These are phyloP conservation scores for Diplocarpon rosae DNA, from an alignment of 2,329 filamentous ascomycete species.

Conservation along the genomic window DNA sequence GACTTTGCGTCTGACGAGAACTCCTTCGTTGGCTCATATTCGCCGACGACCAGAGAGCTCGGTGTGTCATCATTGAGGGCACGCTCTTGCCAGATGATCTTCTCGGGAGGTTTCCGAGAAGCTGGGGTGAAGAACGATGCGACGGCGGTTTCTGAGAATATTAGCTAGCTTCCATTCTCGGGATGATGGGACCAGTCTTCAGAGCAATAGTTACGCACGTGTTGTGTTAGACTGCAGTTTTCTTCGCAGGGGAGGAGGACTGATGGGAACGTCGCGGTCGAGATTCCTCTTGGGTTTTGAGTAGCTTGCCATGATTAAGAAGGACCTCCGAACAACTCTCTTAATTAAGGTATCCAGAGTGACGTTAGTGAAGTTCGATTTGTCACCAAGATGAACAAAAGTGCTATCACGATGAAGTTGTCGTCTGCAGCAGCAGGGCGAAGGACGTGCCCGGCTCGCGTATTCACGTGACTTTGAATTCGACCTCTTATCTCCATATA, in stretches of 20 bases:
- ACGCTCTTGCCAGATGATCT: slow-evolving; percentile 60
- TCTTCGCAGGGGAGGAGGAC: slow-evolving; percentile 26
- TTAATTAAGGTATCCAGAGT: not conserved
- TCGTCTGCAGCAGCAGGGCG: too few species aligned
- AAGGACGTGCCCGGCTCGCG: too few species aligned
- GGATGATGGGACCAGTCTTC: not conserved
- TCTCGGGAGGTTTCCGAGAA: slow-evolving; percentile 74
- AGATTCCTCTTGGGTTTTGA: slow-evolving; percentile 22
- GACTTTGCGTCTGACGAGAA: slow-evolving; percentile 28
- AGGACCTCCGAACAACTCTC: not conserved
- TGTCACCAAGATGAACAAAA: too few species aligned
- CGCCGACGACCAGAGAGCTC: slow-evolving; percentile 62
- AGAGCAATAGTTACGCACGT: slow-evolving; percentile 14
- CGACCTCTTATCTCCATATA: too few species aligned
- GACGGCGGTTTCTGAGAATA: slow-evolving; percentile 50
- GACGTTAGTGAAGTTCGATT: not conserved
- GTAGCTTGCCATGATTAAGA: slow-evolving; percentile 16
- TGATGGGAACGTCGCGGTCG: slow-evolving; percentile 18
- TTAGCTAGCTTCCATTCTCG: slow-evolving; percentile 7
- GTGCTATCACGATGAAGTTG: too few species aligned
- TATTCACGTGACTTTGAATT: too few species aligned
- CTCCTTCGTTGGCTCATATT: slow-evolving; percentile 42
- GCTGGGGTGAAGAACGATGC: slow-evolving; percentile 79
- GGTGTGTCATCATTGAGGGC: slow-evolving; percentile 37
- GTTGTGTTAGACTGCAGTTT: slow-evolving; percentile 29